These are phyloP conservation scores for Urtica urens DNA, from an alignment of 306 rosid genomes.

Conservation along the genomic window DNA sequence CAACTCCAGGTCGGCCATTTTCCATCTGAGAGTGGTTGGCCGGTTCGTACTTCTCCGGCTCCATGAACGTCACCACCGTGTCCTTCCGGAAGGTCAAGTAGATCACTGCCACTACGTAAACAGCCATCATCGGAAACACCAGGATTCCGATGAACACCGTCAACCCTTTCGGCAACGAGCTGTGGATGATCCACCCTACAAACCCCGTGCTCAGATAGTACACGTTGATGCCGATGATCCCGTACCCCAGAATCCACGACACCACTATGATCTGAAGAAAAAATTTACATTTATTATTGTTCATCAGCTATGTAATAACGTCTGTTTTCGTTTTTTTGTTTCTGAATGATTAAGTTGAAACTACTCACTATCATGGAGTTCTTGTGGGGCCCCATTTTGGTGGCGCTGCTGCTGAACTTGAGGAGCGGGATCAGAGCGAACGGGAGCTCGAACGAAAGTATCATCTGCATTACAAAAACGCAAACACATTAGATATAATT, in stretches of 20 bases:
- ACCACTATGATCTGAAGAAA: slow-evolving; percentile 42
- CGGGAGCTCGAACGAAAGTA: slow-evolving; percentile 84
- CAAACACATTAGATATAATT: neutral
- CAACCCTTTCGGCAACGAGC: slow-evolving; percentile 44
- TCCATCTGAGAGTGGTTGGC: slow-evolving; percentile 42
- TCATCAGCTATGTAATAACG: neutral
- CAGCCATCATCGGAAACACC: slow-evolving; percentile 69
- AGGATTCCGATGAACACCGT: slow-evolving; percentile 54
- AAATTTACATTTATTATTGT: neutral
- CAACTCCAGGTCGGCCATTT: slow-evolving; percentile 27
- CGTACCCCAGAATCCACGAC: slow-evolving; percentile 64
- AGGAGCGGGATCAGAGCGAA: slow-evolving; percentile 86
- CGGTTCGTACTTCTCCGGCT: slow-evolving; percentile 28
- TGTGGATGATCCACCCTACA: slow-evolving; percentile 67
- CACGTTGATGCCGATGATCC: slow-evolving; percentile 61
- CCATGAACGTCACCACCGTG: slow-evolving; percentile 32
- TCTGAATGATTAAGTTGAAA: too few relatives aligned
- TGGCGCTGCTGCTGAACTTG: slow-evolving; percentile 62
- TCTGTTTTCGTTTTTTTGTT: too few relatives aligned
- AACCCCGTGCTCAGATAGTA: slow-evolving; percentile 65
- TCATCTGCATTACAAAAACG: slow-evolving; percentile 45
- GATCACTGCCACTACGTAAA: slow-evolving; percentile 38
- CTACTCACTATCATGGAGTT: slow-evolving; percentile 46
- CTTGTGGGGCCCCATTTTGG: slow-evolving; percentile 93
- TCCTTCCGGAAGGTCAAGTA: slow-evolving; percentile 66